phyloP scores from a whole-genome alignment of 2,329 filamentous ascomycete genomes.

The Scedosporium aurantiacum region DNA sequence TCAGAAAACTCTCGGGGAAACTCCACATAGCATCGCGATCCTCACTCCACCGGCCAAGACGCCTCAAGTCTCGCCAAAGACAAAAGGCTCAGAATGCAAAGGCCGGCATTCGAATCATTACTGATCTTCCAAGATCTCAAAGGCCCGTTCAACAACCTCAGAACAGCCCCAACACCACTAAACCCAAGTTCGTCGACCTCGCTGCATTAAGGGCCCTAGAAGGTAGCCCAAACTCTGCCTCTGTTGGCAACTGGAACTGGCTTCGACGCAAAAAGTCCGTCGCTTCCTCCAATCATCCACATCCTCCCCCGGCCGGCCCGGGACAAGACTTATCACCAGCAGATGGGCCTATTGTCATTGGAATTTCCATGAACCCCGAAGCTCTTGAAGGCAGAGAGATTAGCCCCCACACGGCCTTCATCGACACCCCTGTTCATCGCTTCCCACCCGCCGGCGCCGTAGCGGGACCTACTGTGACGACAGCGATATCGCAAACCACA shows the following conservation, averaged over 20 bases:
- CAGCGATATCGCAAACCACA: slow-evolving; percentile 10
- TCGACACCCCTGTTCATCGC: slow-evolving; percentile 29
- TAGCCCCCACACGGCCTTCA: slow-evolving; percentile 38
- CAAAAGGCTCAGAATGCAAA: slow-evolving; percentile 50
- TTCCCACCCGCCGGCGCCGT: slow-evolving; percentile 10
- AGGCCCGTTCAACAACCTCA: slow-evolving; percentile 11
- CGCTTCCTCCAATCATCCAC: slow-evolving; percentile 17
- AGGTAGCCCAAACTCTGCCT: slow-evolving; percentile 40
- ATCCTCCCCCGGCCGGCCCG: slow-evolving; percentile 16
- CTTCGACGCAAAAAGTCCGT: slow-evolving; percentile 29
- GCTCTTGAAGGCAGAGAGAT: slow-evolving; percentile 18
- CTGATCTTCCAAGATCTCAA: slow-evolving; percentile 49
- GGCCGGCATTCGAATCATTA: slow-evolving; percentile 58
- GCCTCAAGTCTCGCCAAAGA: slow-evolving; percentile 47
- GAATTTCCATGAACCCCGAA: slow-evolving; percentile 52
- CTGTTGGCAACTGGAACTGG: slow-evolving; percentile 48
- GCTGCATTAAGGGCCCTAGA: slow-evolving; percentile 49
- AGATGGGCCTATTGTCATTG: slow-evolving; percentile 63
- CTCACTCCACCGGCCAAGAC: slow-evolving; percentile 29
- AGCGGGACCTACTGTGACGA: neutral
- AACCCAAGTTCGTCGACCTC: slow-evolving; percentile 44
- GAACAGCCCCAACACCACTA: slow-evolving; percentile 14
- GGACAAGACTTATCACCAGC: slow-evolving; percentile 50
- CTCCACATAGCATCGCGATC: slow-evolving; percentile 16
- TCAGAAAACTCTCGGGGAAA: neutral